Evolutionary conservation across 805 yeast species (phyloP), one percentile per base, ranked within the genome.

Genomic region (Barnettozyma wickerhamii): DNA sequence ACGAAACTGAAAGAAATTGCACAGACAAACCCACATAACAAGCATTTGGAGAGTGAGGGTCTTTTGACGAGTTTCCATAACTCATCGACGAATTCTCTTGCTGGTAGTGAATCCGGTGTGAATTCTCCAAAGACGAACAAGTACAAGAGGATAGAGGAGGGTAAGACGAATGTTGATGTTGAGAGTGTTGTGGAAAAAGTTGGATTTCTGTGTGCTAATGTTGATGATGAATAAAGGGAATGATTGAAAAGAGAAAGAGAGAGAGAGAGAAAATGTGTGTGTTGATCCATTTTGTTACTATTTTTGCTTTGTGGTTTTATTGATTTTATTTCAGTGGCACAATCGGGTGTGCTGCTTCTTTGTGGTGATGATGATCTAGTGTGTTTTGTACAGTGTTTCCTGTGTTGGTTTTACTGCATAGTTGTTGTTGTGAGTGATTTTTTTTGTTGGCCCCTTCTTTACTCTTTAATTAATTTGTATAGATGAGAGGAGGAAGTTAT

Each of bases 1-100:
- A 74, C 69, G 48, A 83, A 77, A 51, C 59, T 79, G 53, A 79
- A 78, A 55, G 82, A 79, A 36, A 59, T 76, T 34, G 67, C 79
- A 9, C 37, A 42, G 10, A 33, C 38, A 7, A 47, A 47, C 23
- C 43, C 47, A 27, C 56, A 51, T 27, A 52, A 51, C 33, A 47
- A 49, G 27, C 56, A 48, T 19, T 21, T 49, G 21, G 55, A 47
- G 28, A 45, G 38, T 33, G 54, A 50, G 21, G 49, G 50, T 10
- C 13, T 35, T 4, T 35, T 38, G 7, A 29, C 24, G 7, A 28
- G 33, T 6, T 48, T 43, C 43, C 47, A 43, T 31, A 40, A 33
- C 3, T 33, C 47, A 3, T 47, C 51, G 7, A 19, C 45, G 5
- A 14, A 41, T 19, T 38, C 41, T 4, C 13, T 37, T 23, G 12